These are phyloP conservation scores for Ceratocystis smalleyi DNA, from an alignment of 2,329 filamentous ascomycete genomes.

Conservation along the genomic window DNA sequence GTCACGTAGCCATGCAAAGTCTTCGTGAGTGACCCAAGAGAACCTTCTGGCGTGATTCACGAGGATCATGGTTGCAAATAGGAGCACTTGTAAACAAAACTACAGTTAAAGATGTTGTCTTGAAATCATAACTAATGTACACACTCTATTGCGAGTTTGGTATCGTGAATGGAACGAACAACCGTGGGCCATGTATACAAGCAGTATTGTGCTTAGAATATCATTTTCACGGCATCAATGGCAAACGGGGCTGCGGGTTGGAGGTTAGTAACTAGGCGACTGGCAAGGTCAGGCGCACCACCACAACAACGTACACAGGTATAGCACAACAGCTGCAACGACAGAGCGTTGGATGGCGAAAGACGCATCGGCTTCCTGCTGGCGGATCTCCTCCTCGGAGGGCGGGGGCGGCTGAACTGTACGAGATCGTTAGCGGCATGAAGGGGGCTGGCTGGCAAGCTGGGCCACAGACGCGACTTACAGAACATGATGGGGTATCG, in stretches of 20 bases:
- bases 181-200: neutral
- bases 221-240: conserved; percentile 35
- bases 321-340: conserved; percentile 51
- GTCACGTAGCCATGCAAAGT: neutral
- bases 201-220: conserved; percentile 25
- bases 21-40: neutral
- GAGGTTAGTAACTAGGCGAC: neutral
- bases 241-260: conserved; percentile 39
- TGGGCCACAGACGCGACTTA: neutral
- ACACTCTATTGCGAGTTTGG: conserved; percentile 5
- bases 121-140: conserved; percentile 13
- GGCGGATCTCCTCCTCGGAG: conserved; percentile 53
- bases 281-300: neutral
- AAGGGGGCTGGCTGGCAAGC: neutral
- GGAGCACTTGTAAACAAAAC: neutral
- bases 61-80: neutral
- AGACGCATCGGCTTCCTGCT: conserved; percentile 51
- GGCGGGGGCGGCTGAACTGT: conserved; percentile 53
- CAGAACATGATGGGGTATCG: conserved; percentile 13
- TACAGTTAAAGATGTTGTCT: neutral
- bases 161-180: conserved; percentile 1
- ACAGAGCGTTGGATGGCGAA: conserved; percentile 52
- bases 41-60: too few relatives aligned
- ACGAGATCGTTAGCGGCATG: neutral
- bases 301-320: conserved; percentile 48